Percentiles rank a stretch among this genome's conserved stretches.
Evolutionary conservation across 108 stramenopile species (phyloP).

Genomic region (Asterionellopsis glacialis): DNA sequence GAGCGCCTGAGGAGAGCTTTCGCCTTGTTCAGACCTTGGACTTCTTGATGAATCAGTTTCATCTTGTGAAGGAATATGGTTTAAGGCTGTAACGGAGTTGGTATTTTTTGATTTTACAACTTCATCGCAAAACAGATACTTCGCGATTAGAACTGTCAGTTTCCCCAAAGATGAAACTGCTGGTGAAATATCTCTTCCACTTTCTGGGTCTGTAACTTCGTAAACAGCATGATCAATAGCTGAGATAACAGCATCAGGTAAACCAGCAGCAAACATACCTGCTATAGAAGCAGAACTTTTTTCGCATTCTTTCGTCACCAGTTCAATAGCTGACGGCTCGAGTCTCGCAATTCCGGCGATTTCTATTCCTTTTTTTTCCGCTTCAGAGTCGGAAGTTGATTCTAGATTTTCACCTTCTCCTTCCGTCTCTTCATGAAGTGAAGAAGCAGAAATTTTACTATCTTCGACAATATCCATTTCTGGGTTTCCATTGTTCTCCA

Average conservation of each 20-base stretch:
- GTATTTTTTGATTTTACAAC: too few relatives aligned
- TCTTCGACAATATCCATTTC: neutral
- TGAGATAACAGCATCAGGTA: constrained; percentile 13
- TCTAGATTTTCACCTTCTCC: neutral
- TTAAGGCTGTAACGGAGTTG: too few relatives aligned
- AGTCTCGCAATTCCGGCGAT: constrained; percentile 15
- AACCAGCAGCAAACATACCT: constrained; percentile 22
- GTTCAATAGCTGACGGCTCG: constrained; percentile 27
- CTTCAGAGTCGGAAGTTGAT: neutral
- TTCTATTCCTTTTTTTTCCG: constrained; percentile 2
- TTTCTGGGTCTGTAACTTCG: constrained; percentile 8
- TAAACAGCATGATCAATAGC: constrained; percentile 19
- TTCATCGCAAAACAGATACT: neutral
- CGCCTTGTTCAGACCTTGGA: too few relatives aligned
- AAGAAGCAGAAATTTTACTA: neutral
- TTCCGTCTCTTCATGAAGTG: too few relatives aligned
- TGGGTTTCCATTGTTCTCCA: neutral
- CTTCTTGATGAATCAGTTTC: too few relatives aligned
- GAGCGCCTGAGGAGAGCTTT: constrained; percentile 12
- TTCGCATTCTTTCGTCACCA: constrained; percentile 31
- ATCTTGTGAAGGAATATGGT: too few relatives aligned
- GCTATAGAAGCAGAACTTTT: constrained; percentile 21
- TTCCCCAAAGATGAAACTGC: constrained; percentile 26
- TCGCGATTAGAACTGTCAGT: constrained; percentile 13
- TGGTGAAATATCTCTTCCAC: constrained; percentile 11